These are phyloP conservation scores for Santalum album DNA, from an alignment of 164 flowering plant species.

Conservation along the genomic window DNA sequence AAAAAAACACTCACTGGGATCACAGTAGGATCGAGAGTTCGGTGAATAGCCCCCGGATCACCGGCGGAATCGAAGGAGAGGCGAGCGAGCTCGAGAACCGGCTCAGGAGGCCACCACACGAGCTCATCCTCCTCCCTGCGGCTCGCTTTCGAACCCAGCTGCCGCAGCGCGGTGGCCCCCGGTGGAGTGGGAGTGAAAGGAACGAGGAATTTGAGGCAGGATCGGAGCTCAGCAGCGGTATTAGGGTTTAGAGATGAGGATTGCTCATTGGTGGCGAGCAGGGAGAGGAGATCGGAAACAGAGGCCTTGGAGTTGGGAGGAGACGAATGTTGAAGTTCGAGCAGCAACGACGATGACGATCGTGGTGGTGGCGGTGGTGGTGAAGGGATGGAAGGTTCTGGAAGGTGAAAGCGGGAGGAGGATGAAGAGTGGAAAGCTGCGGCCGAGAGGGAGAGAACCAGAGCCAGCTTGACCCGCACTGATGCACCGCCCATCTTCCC, in stretches of 20 bases:
- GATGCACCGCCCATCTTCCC: no score
- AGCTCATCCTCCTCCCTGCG: slow-evolving; percentile 37
- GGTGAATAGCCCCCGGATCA: slow-evolving; percentile 58
- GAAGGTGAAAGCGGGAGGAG: not conserved
- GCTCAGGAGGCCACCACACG: slow-evolving; percentile 75
- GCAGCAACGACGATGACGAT: slow-evolving; percentile 1
- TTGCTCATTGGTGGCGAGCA: slow-evolving; percentile 52
- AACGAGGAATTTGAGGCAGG: slow-evolving; percentile 79
- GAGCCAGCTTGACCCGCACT: slow-evolving; percentile 26
- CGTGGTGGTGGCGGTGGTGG: no score
- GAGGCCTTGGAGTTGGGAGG: slow-evolving; percentile 25
- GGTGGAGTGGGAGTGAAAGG: slow-evolving; percentile 35
- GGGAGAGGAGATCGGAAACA: slow-evolving; percentile 49
- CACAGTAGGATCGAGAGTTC: slow-evolving; percentile 62
- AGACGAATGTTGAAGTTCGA: slow-evolving; percentile 3
- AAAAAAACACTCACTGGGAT: slow-evolving; percentile 34
- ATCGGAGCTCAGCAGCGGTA: slow-evolving; percentile 39
- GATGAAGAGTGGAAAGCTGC: slow-evolving; percentile 12
- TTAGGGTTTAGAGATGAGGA: slow-evolving; percentile 36
- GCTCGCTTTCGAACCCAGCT: not conserved
- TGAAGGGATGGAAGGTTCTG: slow-evolving; percentile 12
- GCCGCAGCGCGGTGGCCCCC: slow-evolving; percentile 9
- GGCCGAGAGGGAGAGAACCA: slow-evolving; percentile 46
- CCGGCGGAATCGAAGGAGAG: slow-evolving; percentile 84
- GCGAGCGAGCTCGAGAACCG: slow-evolving; percentile 83